These are phyloP conservation scores for Symbiodinium pilosum DNA, from an alignment of 73 alveolate species.

Conservation along the genomic window DNA sequence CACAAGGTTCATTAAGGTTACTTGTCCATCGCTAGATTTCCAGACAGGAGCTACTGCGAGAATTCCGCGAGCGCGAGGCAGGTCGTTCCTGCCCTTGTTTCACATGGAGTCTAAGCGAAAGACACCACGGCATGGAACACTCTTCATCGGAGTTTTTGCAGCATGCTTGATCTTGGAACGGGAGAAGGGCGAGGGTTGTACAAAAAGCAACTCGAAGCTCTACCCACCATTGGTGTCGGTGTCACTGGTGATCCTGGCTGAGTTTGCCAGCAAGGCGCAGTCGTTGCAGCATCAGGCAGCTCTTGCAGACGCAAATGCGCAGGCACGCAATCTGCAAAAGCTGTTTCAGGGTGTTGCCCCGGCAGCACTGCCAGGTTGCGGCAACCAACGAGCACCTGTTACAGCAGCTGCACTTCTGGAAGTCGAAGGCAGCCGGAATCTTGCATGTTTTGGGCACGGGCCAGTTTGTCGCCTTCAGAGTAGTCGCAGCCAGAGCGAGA, in stretches of 20 bases:
- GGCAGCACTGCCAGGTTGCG: not conserved
- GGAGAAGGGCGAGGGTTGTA: too few species aligned
- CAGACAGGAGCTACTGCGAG: conserved; percentile 18
- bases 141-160: too few species aligned
- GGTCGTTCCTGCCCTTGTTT: too few species aligned
- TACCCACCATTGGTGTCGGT: too few species aligned
- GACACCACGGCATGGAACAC: too few species aligned
- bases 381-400: conserved; percentile 47
- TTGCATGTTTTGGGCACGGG: too few species aligned
- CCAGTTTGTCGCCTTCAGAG: too few species aligned
- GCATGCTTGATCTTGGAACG: too few species aligned
- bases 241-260: too few species aligned
- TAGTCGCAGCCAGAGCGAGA: not conserved
- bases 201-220: too few species aligned
- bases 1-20: not conserved
- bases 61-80: conserved; percentile 57
- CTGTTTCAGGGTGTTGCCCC: not conserved
- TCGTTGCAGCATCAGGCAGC: not conserved
- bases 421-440: conserved; percentile 60
- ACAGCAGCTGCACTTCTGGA: conserved; percentile 82
- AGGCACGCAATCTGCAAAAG: not conserved
- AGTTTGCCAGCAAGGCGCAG: not conserved
- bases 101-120: too few species aligned
- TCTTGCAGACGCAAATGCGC: not conserved
- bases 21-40: not conserved